Conservation (phyloP, 257 asterid genomes). For the Solanum medicagineum region DNA sequence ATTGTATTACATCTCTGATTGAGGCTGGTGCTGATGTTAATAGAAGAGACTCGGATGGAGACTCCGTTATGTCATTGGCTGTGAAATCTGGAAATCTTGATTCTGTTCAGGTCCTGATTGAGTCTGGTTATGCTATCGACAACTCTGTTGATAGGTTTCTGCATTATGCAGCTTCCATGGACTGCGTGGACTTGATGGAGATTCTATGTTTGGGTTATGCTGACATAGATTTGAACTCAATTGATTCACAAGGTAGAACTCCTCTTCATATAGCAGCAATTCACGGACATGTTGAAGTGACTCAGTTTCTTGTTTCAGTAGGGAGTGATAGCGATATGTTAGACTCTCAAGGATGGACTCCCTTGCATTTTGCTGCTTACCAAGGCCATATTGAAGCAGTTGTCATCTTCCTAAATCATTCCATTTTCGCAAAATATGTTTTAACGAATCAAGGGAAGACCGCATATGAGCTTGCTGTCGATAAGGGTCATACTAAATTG, state of each 20-base stretch:
- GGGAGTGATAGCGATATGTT: constrained; percentile 29
- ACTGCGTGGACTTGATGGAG: constrained; percentile 45
- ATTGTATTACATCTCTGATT: constrained; percentile 26
- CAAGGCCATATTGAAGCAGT: constrained; percentile 34
- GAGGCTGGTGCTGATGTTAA: constrained; percentile 64
- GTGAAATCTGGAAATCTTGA: constrained; percentile 34
- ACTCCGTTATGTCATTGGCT: constrained; percentile 32
- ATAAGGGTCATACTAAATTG: constrained; percentile 24
- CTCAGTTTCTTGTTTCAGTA: constrained; percentile 32
- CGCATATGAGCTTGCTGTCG: constrained; percentile 41
- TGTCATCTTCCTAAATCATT: constrained; percentile 18
- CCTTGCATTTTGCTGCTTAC: constrained; percentile 47
- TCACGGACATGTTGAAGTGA: constrained; percentile 25
- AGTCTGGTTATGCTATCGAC: constrained; percentile 31
- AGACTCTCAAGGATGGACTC: constrained; percentile 35
- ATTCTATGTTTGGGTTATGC: constrained; percentile 22
- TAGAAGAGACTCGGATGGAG: not conserved
- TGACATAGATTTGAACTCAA: constrained; percentile 42
- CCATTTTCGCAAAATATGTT: constrained; percentile 27
- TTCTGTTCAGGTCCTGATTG: constrained; percentile 30
- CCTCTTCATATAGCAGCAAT: constrained; percentile 52
- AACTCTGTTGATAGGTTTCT: constrained; percentile 17
- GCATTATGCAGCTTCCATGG: constrained; percentile 34
- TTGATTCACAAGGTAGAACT: constrained; percentile 27
- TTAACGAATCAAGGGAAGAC: constrained; percentile 42